Conservation (phyloP, 2,329 filamentous ascomycete genomes). For the Phoma sp. region DNA sequence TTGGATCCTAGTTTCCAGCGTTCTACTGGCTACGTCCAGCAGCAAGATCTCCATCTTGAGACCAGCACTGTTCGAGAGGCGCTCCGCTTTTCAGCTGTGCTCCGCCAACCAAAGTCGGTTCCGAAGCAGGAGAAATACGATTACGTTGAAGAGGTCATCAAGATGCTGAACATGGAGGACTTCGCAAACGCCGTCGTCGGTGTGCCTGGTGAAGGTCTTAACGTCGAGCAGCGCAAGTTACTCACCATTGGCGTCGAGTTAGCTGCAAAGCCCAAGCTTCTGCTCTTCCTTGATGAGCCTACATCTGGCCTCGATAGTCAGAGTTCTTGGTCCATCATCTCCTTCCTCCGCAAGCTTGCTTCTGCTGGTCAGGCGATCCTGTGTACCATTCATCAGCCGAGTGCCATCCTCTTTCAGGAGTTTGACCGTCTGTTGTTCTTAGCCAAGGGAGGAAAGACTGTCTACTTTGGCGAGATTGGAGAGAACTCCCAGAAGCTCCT, state of each 20-base stretch:
- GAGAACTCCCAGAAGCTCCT: slow-evolving; percentile 50
- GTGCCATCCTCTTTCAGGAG: slow-evolving; percentile 53
- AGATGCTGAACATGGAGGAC: slow-evolving; percentile 70
- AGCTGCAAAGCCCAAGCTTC: slow-evolving; percentile 69
- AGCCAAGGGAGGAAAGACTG: slow-evolving; percentile 52
- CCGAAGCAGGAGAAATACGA: slow-evolving; percentile 64
- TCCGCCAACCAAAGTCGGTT: slow-evolving; percentile 60
- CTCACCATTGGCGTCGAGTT: slow-evolving; percentile 76
- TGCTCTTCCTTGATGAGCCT: slow-evolving; percentile 68
- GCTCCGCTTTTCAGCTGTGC: slow-evolving; percentile 44
- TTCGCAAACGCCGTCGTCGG: slow-evolving; percentile 72
- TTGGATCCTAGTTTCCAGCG: slow-evolving; percentile 46
- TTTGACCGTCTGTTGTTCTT: slow-evolving; percentile 55
- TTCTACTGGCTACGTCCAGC: slow-evolving; percentile 49
- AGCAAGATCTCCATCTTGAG: slow-evolving; percentile 50
- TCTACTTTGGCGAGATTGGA: slow-evolving; percentile 58
- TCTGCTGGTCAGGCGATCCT: slow-evolving; percentile 54
- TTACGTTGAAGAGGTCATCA: slow-evolving; percentile 70
- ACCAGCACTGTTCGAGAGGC: slow-evolving; percentile 48
- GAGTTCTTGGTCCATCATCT: slow-evolving; percentile 68
- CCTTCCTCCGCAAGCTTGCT: slow-evolving; percentile 68
- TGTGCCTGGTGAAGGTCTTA: slow-evolving; percentile 67
- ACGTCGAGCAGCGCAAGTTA: slow-evolving; percentile 73
- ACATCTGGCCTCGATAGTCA: slow-evolving; percentile 63
- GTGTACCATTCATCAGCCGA: slow-evolving; percentile 57